Base-by-base conservation (phyloP, 2,329 filamentous ascomycete species). In the Aureobasidium melanogenum region DNA sequence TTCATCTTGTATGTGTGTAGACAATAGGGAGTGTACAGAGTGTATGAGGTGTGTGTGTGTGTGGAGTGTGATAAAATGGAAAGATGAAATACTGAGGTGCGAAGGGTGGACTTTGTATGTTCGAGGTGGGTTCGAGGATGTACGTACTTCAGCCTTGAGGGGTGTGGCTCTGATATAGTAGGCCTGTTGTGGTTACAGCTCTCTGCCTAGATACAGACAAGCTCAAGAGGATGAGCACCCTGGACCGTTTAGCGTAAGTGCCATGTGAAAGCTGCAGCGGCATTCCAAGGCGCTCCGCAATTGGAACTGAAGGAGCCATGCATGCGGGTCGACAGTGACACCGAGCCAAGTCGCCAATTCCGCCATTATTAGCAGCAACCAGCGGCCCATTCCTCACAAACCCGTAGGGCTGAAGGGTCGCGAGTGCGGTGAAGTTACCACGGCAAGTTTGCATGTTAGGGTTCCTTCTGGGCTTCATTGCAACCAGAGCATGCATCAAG, bases 1-100 rank as follows among this genome's bases (percentile, higher is more conserved):
- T 77, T 73, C 77, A 79, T 78, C 34, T 9, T 52, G 47, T 24
- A 2, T 30, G 28, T 30, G 24, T 44, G 8, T 9, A 9, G 2
- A 32, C n/a, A n/a, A n/a, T n/a, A n/a, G n/a, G n/a, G n/a, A 32
- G 6, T 10, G 30, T 8, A 12, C 8, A 30, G 28, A 32, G 7
- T 32, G 32, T 36, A 15, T 3, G 3, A 7, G 22, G 30, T 28
- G 32, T 15, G 5, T 28, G 24, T 5, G 17, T 41, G 34, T 32
- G 12, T 19, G 30, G 17, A 39, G 34, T 39, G 24, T n/a, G 26
- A 30, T 41, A n/a, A 17, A 41, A 38, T 17, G 43, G 36, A 15
- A 58, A 22, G 32, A 50, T 17, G 10, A n/a, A 59, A 41, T 50
- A n/a, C 5, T 58, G 24, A 32, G 34, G 34, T 41, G 10, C 15